phyloP scores from a whole-genome alignment of 2,329 filamentous ascomycete genomes.

The Penicillium palitans region DNA sequence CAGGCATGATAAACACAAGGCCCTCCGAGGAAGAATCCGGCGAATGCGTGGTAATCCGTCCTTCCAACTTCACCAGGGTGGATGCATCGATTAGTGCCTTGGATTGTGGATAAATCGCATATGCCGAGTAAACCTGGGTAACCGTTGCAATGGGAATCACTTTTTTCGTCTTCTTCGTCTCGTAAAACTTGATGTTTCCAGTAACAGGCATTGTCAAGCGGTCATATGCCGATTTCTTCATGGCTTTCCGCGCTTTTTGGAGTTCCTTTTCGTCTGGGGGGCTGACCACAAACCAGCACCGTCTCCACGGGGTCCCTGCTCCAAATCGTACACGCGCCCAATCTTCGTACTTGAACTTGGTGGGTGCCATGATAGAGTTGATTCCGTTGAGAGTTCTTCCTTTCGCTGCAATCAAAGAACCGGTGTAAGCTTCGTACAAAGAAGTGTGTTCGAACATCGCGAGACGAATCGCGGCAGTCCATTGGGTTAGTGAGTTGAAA shows the following conservation, averaged over 20 bases:
- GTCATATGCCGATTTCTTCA: constrained; percentile 79
- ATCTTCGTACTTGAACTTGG: constrained; percentile 75
- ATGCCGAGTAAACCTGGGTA: constrained; percentile 85
- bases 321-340: constrained; percentile 96
- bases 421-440: constrained; percentile 94
- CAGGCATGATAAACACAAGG: constrained; percentile 97
- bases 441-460: constrained; percentile 93
- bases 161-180: constrained; percentile 92
- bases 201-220: constrained; percentile 70
- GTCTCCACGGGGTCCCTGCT: constrained; percentile 90
- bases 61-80: constrained; percentile 90
- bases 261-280: constrained; percentile 93
- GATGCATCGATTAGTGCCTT: constrained; percentile 93
- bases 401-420: constrained; percentile 91
- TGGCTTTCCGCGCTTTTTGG: constrained; percentile 76
- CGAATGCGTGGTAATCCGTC: constrained; percentile 82
- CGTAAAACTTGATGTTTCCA: constrained; percentile 93
- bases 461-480: constrained; percentile 91
- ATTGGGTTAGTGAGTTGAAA: constrained; percentile 86
- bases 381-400: constrained; percentile 89
- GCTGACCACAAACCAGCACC: constrained; percentile 93
- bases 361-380: constrained; percentile 79
- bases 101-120: constrained; percentile 92
- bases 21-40: constrained; percentile 80
- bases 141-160: constrained; percentile 86